phyloP scores from a whole-genome alignment of 2,329 filamentous ascomycete genomes.

The Aspergillus sp. region DNA sequence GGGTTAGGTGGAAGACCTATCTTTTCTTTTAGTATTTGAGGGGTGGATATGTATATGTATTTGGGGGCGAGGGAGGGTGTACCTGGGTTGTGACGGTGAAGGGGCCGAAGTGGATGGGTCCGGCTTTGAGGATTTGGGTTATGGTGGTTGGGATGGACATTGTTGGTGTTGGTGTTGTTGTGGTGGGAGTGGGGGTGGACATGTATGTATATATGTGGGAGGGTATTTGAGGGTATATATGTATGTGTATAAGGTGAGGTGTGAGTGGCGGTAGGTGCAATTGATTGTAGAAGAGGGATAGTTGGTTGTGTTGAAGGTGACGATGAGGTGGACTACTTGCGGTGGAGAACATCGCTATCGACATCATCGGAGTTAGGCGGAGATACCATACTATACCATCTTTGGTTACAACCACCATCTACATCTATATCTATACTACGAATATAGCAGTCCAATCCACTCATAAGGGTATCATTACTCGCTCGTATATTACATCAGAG shows the following conservation, averaged over 20 bases:
- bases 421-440: not conserved
- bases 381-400: not conserved
- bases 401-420: too few relatives aligned
- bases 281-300: not conserved
- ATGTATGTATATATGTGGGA: not conserved
- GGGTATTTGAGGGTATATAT: not conserved
- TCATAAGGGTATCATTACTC: slow-evolving; percentile 26
- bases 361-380: not conserved
- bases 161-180: not conserved
- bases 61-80: too few relatives aligned
- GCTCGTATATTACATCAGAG: slow-evolving; percentile 25
- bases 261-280: not conserved
- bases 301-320: not conserved
- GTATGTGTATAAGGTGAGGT: not conserved
- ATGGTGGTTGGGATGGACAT: slow-evolving; percentile 24
- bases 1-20: slow-evolving; percentile 84
- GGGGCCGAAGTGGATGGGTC: slow-evolving; percentile 68
- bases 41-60: too few relatives aligned
- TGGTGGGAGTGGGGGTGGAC: not conserved
- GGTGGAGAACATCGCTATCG: not conserved
- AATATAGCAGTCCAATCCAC: not conserved
- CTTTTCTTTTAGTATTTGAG: too few relatives aligned
- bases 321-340: not conserved
- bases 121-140: slow-evolving; percentile 32
- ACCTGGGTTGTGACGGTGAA: slow-evolving; percentile 77